A percentile compares a stretch with the other conserved stretches of the same genome.
Evolutionary conservation across 176 grass and related monocot species (phyloP).

Genomic region (Thalia dealbata): DNA sequence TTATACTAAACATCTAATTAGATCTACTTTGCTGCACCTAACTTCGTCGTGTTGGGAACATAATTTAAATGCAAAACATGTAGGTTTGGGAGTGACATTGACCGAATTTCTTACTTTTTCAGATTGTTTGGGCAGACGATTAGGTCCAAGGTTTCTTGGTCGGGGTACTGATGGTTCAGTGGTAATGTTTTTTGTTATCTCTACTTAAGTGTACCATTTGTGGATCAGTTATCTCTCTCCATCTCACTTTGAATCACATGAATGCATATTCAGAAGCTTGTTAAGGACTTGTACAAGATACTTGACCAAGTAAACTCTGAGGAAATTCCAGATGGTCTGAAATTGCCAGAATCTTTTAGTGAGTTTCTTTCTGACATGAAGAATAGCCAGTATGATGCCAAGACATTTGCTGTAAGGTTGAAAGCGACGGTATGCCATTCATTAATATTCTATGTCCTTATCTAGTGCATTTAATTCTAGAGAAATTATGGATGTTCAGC

Average conservation of each 20-base stretch:
- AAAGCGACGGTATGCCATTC: slow-evolving; percentile 56
- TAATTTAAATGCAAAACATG: not conserved
- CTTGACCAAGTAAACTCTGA: slow-evolving; percentile 77
- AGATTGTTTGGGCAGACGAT: slow-evolving; percentile 13
- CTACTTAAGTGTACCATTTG: slow-evolving; percentile 1
- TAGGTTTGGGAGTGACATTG: not conserved
- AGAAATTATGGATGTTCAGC: not conserved
- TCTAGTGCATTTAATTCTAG: not conserved
- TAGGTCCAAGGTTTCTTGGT: slow-evolving; percentile 11
- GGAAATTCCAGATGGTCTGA: slow-evolving; percentile 52
- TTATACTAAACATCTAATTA: not conserved
- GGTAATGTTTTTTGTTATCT: not conserved
- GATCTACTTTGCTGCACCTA: not conserved
- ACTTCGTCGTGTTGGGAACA: not conserved
- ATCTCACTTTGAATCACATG: slow-evolving; percentile 18
- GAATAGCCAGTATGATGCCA: slow-evolving; percentile 79
- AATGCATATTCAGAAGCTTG: slow-evolving; percentile 50
- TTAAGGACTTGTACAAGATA: slow-evolving; percentile 80
- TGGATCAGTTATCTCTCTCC: slow-evolving; percentile 1
- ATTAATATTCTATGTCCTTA: not conserved
- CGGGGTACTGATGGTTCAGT: slow-evolving; percentile 1
- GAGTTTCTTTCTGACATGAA: slow-evolving; percentile 90
- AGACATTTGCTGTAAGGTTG: slow-evolving; percentile 79
- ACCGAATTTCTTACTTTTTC: not conserved
- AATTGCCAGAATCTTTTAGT: slow-evolving; percentile 74